A percentile compares a stretch with the other conserved stretches of the same genome.
These are phyloP conservation scores for Biscutella auriculata DNA, from an alignment of 441 rosid species.

Conservation along the genomic window DNA sequence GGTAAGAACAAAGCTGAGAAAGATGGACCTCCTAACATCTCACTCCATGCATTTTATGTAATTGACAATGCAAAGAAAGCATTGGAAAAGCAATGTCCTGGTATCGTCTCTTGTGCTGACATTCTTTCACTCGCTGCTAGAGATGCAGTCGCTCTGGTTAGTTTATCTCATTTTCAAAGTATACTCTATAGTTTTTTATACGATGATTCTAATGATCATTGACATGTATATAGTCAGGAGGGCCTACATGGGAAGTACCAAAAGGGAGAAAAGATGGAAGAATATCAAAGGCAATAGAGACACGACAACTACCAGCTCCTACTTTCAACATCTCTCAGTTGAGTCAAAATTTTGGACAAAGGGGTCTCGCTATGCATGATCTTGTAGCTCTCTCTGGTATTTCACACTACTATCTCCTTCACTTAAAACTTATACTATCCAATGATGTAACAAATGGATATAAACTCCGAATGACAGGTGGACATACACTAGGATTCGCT, in stretches of 20 bases:
- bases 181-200: not conserved
- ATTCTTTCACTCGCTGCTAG: constrained; percentile 54
- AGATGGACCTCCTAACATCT: constrained; percentile 62
- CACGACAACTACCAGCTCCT: constrained; percentile 55
- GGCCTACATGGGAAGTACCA: constrained; percentile 56
- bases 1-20: constrained; percentile 47
- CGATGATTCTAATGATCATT: not conserved
- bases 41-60: constrained; percentile 53
- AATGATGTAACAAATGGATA: no score
- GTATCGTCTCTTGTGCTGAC: constrained; percentile 59
- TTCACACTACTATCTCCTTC: not conserved
- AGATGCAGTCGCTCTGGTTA: constrained; percentile 45
- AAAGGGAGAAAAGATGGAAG: constrained; percentile 64
- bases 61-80: constrained; percentile 49
- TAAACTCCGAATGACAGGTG: no score
- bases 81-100: constrained; percentile 45
- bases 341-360: constrained; percentile 43
- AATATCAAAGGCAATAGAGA: constrained; percentile 47
- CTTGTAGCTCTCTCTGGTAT: constrained; percentile 54
- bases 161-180: constrained; percentile 1
- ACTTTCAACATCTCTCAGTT: constrained; percentile 45
- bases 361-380: constrained; percentile 46
- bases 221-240: constrained; percentile 36
- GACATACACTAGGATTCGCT: constrained; percentile 62
- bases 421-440: not conserved